Conservation (phyloP, 805 yeast genomes). For the Saturnispora mendoncae region DNA sequence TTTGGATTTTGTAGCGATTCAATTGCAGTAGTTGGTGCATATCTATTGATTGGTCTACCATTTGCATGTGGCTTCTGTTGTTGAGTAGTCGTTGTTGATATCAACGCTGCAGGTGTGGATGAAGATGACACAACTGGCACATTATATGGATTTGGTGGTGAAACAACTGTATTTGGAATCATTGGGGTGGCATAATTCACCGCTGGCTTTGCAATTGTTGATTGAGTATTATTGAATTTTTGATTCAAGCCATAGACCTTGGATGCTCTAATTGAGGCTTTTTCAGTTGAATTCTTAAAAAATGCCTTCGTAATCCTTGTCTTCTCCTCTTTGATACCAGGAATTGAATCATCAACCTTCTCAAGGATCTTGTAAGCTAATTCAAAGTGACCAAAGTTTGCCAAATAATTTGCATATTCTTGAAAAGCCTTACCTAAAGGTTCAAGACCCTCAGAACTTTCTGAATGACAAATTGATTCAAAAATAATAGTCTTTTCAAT, state of each 20-base stretch:
- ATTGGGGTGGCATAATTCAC: slow-evolving; percentile 2
- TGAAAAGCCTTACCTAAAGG: slow-evolving; percentile 53
- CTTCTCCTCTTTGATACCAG: slow-evolving; percentile 62
- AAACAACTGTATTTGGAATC: too few relatives aligned
- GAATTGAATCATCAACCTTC: slow-evolving; percentile 64
- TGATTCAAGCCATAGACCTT: background rate
- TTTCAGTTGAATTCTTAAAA: slow-evolving; percentile 12
- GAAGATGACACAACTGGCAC: too few relatives aligned
- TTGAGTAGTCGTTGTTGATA: background rate
- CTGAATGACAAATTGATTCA: slow-evolving; percentile 39
- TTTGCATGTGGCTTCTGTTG: slow-evolving; percentile 28
- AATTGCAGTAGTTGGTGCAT: slow-evolving; percentile 30
- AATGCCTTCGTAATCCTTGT: slow-evolving; percentile 71
- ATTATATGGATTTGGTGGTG: slow-evolving; percentile 17
- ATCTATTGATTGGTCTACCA: slow-evolving; percentile 24
- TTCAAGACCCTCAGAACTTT: slow-evolving; percentile 36
- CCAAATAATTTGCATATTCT: slow-evolving; percentile 74
- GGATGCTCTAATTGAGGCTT: slow-evolving; percentile 9
- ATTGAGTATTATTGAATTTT: slow-evolving; percentile 2
- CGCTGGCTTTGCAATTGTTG: slow-evolving; percentile 5
- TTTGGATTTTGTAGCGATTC: slow-evolving; percentile 24
- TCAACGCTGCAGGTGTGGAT: slow-evolving; percentile 1
- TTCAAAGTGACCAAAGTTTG: slow-evolving; percentile 76
- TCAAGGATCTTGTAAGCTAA: slow-evolving; percentile 64
- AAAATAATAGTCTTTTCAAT: slow-evolving; percentile 78